Base-by-base conservation (phyloP, 2,329 filamentous ascomycete species). In the Sclerotinia glacialis region DNA sequence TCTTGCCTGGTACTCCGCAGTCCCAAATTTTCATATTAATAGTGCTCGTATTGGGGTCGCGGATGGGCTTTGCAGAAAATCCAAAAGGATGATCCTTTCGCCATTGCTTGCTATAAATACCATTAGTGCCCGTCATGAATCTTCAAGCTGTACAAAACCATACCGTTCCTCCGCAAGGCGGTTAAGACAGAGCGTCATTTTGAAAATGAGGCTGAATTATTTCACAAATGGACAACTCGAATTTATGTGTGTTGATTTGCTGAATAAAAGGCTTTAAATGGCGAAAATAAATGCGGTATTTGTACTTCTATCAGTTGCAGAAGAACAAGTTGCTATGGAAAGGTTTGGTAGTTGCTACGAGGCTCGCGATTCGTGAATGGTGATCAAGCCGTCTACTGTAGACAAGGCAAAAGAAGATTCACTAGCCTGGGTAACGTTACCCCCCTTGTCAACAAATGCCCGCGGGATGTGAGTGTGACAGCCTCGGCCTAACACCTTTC, bases 21-120 rank as follows among this genome's bases (percentile, higher is more conserved):
- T 98, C 93, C 95, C 95, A 99, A 71, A 88, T 86, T 84, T 97
- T 97, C 70, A 99, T 83, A 76, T 99, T 95, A 63, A 98, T 85
- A 1, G 92, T 87, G 65, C 93, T 93, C 72, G 92, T 85, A 23
- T 88, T 79, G 26, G 64, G 64, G 70, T 87, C 93, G 73, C 94
- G 90, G 69, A 89, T 83, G 16, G 96, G 95, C 76, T 93, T 92
- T 31, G 95, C 95, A 78, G 91, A 97, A 82, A 99, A 99, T 69
- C 95, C 95, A 76, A 99, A 99, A 0, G 96, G 96, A 76, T 99
- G 95, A 74, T 99, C 94, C 77, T 89, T 89, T 71, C 95, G 89
- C 95, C 95, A 99, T 81, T 97, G 92, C 81, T 97, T 98, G n/a
- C 65, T 67, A 26, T 50, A 40, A 6, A 34, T 14, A 11, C 16